Evolutionary conservation across 2,329 filamentous ascomycete species (phyloP).

Genomic region (Conoideocrella luteorostrata): DNA sequence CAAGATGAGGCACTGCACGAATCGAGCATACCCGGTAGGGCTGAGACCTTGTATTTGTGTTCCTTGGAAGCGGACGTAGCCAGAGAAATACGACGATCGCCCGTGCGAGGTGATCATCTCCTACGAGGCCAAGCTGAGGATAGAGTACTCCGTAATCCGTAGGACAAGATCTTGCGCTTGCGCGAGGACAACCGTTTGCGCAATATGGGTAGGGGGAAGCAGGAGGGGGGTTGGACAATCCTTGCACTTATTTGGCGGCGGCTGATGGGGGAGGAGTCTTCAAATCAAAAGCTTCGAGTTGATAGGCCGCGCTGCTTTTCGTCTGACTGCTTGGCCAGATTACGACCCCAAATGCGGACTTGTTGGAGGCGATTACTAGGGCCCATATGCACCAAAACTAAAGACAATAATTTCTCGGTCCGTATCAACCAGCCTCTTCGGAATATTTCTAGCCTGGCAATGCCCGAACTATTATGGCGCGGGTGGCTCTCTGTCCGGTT

Average conservation of each 20-base stretch:
- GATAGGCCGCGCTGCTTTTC: no score
- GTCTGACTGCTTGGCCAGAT: no score
- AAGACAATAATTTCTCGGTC: no score
- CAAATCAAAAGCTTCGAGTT: no score
- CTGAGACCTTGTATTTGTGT: conserved; percentile 10
- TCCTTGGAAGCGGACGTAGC: neutral
- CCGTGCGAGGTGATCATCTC: conserved; percentile 13
- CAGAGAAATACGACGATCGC: conserved; percentile 6
- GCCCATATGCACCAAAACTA: no score
- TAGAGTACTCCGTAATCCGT: conserved; percentile 1
- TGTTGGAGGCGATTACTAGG: no score
- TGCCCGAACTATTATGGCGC: no score
- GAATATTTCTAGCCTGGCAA: no score
- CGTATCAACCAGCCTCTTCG: no score
- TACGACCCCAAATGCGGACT: no score
- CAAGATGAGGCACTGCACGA: conserved; percentile 9
- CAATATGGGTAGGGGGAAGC: neutral
- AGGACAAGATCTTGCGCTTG: conserved; percentile 10
- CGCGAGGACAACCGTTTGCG: neutral
- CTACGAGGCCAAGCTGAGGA: neutral
- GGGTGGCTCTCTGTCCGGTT: no score
- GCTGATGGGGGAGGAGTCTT: no score
- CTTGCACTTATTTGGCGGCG: neutral
- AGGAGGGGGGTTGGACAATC: neutral
- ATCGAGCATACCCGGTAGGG: conserved; percentile 11